Percentiles rank a stretch among this genome's conserved stretches.
Conservation (phyloP, 2,329 filamentous ascomycete species). For the Aspergillus chevalieri region DNA sequence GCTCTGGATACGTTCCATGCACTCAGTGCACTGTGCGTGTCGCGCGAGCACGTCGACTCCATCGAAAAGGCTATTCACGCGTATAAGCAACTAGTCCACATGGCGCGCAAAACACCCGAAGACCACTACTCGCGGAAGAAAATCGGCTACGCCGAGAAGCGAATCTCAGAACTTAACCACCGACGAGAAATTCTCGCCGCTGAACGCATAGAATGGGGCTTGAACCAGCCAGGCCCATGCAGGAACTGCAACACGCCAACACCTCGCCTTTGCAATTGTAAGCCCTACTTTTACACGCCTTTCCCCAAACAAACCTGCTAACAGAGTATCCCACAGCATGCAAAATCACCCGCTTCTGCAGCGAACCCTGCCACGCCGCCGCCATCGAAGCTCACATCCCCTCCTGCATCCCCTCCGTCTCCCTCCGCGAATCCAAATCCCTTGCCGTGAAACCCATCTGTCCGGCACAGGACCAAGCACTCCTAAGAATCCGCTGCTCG, state of each 20-base stretch:
- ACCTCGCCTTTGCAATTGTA: constrained; percentile 21
- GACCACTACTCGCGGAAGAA: constrained; percentile 20
- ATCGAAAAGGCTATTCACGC: constrained; percentile 24
- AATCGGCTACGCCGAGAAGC: constrained; percentile 21
- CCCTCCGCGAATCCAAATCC: constrained; percentile 25
- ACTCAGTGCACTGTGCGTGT: constrained; percentile 24
- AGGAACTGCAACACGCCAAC: constrained; percentile 17
- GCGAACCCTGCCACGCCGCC: constrained; percentile 18
- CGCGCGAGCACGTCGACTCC: constrained; percentile 21
- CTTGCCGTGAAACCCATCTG: constrained; percentile 22
- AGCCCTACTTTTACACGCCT: constrained; percentile 1
- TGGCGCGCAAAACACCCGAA: constrained; percentile 18
- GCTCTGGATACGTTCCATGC: constrained; percentile 24
- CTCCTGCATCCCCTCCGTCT: constrained; percentile 24
- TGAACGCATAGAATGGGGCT: constrained; percentile 21
- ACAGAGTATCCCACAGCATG: constrained; percentile 14
- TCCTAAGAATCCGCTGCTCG: constrained; percentile 18
- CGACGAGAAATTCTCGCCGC: constrained; percentile 19
- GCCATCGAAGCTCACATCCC: constrained; percentile 9
- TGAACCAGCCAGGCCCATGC: constrained; percentile 18
- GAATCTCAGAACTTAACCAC: constrained; percentile 21
- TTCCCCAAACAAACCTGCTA: neutral
- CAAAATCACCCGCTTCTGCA: constrained; percentile 26
- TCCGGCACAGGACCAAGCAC: constrained; percentile 20
- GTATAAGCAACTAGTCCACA: constrained; percentile 22